A percentile compares a stretch with the other conserved stretches of the same genome.
phyloP scores from a whole-genome alignment of 2,329 filamentous ascomycete species.

The Hypoxylon sp. region DNA sequence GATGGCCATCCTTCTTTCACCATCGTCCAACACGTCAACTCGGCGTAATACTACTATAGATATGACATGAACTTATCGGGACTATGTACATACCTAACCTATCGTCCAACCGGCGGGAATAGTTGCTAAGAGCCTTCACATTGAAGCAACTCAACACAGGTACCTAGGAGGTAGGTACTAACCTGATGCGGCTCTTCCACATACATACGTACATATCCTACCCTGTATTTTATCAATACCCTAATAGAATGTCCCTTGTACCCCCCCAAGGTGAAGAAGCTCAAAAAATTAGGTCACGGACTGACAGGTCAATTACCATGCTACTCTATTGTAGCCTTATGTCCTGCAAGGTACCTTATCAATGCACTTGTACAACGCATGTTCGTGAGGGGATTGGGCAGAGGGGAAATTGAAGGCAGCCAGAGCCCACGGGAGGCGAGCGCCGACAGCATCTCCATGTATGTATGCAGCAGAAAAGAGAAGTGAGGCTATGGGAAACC shows the following conservation, averaged over 20 bases:
- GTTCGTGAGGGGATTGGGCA: slow-evolving; percentile 35
- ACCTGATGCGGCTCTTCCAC: slow-evolving; percentile 30
- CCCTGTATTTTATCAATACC: neutral
- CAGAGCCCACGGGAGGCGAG: slow-evolving; percentile 27
- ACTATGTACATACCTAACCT: slow-evolving; percentile 32
- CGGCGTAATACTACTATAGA: slow-evolving; percentile 10
- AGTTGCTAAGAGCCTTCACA: neutral
- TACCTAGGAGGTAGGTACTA: no score
- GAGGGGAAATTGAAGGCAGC: slow-evolving; percentile 28
- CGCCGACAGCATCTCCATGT: slow-evolving; percentile 22
- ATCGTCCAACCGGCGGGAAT: slow-evolving; percentile 15
- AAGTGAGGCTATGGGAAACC: slow-evolving; percentile 39
- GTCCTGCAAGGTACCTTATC: slow-evolving; percentile 45
- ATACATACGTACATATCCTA: neutral
- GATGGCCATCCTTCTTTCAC: slow-evolving; percentile 26
- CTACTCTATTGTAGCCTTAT: slow-evolving; percentile 38
- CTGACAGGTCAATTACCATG: slow-evolving; percentile 25
- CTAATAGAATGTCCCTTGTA: slow-evolving; percentile 7
- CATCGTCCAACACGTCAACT: slow-evolving; percentile 24
- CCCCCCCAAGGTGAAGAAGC: slow-evolving; percentile 17
- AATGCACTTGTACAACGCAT: slow-evolving; percentile 22
- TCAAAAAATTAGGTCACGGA: slow-evolving; percentile 12
- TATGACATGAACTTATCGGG: slow-evolving; percentile 24
- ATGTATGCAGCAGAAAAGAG: slow-evolving; percentile 9
- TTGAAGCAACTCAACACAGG: neutral